phyloP scores from a whole-genome alignment of 345 rosid genomes.

The Capsella bursapastoris region DNA sequence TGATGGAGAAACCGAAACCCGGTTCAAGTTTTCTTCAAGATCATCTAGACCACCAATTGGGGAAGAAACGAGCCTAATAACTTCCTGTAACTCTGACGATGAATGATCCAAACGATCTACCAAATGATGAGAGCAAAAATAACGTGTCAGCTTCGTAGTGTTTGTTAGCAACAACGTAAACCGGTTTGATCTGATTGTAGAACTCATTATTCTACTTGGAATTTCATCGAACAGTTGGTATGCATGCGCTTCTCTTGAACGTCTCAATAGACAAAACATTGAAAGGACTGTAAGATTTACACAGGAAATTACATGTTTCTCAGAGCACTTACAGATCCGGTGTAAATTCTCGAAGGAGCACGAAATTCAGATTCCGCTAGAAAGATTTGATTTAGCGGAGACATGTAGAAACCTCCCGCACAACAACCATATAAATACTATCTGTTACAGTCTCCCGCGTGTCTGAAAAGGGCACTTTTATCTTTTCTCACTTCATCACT shows the following conservation, averaged over 20 bases:
- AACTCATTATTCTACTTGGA: slow-evolving; percentile 47
- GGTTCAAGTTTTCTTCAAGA: slow-evolving; percentile 62
- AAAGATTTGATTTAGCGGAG: not conserved
- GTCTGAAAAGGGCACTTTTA: not conserved
- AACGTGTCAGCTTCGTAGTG: slow-evolving; percentile 18
- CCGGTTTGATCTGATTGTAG: slow-evolving; percentile 41
- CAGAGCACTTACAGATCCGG: not conserved
- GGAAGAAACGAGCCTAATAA: slow-evolving; percentile 58
- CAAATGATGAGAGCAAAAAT: slow-evolving; percentile 36
- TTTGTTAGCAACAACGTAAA: slow-evolving; percentile 27
- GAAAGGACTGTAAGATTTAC: not conserved
- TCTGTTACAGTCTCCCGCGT: not conserved
- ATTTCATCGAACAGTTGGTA: slow-evolving; percentile 56
- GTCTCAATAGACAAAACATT: rapidly evolving
- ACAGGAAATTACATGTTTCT: not conserved
- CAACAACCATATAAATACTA: not conserved
- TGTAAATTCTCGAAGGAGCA: not conserved
- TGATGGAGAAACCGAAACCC: slow-evolving; percentile 47
- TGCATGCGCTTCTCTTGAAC: slow-evolving; percentile 6
- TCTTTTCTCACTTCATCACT: not conserved
- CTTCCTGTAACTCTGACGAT: slow-evolving; percentile 47
- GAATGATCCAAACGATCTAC: slow-evolving; percentile 21
- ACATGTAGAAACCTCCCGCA: not conserved
- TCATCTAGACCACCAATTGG: slow-evolving; percentile 79
- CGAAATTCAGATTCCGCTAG: not conserved